phyloP scores from a whole-genome alignment of 805 yeast genomes.

The Scheffersomyces lignosus region DNA sequence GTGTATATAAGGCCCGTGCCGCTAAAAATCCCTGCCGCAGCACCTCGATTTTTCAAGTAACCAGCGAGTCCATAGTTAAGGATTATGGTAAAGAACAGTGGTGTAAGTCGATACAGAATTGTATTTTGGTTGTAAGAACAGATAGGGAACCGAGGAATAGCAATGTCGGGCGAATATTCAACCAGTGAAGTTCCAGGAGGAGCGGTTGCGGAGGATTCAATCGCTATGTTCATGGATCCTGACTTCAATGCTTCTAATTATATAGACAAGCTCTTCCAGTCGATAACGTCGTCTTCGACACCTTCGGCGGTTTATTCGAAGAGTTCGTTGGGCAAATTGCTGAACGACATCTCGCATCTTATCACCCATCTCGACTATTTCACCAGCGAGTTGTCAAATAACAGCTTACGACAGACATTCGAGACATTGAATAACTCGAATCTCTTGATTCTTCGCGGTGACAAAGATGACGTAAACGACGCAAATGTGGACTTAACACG shows the following conservation, averaged over 20 bases:
- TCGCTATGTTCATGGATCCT: slow-evolving; percentile 68
- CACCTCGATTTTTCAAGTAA: too few species aligned
- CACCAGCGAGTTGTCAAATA: slow-evolving; percentile 54
- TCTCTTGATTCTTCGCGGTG: slow-evolving; percentile 47
- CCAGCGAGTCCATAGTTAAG: too few species aligned
- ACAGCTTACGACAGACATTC: slow-evolving; percentile 51
- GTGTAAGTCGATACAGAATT: too few species aligned
- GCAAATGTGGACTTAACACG: slow-evolving; percentile 46
- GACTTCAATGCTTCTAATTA: slow-evolving; percentile 65
- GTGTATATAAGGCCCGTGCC: too few species aligned
- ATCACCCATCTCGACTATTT: slow-evolving; percentile 62
- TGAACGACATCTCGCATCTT: slow-evolving; percentile 49
- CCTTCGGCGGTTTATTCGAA: slow-evolving; percentile 28
- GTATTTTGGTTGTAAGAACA: too few species aligned
- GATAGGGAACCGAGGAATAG: too few species aligned
- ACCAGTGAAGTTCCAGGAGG: neutral
- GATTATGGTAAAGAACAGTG: too few species aligned
- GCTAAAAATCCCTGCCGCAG: too few species aligned
- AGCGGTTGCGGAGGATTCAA: slow-evolving; percentile 33
- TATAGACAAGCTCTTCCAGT: slow-evolving; percentile 59
- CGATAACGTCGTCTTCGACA: slow-evolving; percentile 25
- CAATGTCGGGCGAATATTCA: neutral
- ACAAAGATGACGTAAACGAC: slow-evolving; percentile 12
- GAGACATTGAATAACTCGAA: slow-evolving; percentile 38
- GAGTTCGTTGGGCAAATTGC: slow-evolving; percentile 39